Evolutionary conservation across 2,329 filamentous ascomycete genomes (phyloP), one percentile per base, ranked within the genome.

Genomic region (Mollisia scopiformis): DNA sequence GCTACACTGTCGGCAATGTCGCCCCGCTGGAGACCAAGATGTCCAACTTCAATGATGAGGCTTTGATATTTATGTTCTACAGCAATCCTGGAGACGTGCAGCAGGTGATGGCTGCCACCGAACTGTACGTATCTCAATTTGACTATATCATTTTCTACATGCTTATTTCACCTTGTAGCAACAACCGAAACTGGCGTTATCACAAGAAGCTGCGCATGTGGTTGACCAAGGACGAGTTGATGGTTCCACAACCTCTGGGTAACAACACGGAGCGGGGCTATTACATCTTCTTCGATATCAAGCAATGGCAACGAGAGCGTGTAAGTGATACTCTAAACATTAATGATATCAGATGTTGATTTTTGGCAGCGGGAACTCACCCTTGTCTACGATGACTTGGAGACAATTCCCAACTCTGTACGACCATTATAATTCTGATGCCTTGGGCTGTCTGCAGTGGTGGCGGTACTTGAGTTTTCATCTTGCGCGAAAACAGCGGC

Each of bases 21-120:
- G 85, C 87, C 65, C 80, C 84, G 2, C 82, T 89, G 55, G 85
- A 88, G 63, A 85, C 80, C 67, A 89, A 89, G 73, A 86, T 89
- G 52, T 79, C 79, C 41, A 88, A 82, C 64, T 88, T 89, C 74
- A 88, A 88, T 66, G 87, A 89, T 64, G 87, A 89, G 74, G 88
- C 87, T 0, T 75, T 89, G 51, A 85, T 89, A 73, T 88, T 84
- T 81, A 89, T 89, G 65, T 89, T 89, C 70, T 89, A 89, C 73
- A 87, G 84, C 74, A 87, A 84, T 62, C 84, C 87, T 7, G 79
- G 82, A 47, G 86, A 89, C 68, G 71, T 83, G 35, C 85, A 87
- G 72, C 87, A 89, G 71, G 82, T 86, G 51, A 76, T 87, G 75
- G 87, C 87, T 2, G 86, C 87, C 0, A 77, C 81, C 41, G 85